phyloP scores from a whole-genome alignment of 192 early-diverging fungal species.

The Backusella parvicylindrica region DNA sequence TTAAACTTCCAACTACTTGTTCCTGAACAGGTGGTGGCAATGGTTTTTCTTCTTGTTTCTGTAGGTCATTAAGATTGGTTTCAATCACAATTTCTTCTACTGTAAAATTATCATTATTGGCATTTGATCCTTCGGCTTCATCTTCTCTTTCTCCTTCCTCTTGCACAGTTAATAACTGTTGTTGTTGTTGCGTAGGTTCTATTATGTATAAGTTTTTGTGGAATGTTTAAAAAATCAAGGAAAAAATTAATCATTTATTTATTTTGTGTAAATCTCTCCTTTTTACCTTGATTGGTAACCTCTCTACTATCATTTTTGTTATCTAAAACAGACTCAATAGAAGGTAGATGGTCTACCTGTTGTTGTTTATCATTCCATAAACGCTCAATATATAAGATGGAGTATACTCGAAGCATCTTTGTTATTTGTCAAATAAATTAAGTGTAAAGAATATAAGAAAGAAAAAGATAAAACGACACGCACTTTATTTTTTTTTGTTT shows the following conservation, averaged over 20 bases:
- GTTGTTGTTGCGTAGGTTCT: background rate
- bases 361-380: background rate
- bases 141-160: background rate
- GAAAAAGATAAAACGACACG: background rate
- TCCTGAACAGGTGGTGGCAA: background rate
- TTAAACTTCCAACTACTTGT: background rate
- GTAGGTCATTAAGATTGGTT: background rate
- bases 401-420: background rate
- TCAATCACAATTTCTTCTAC: background rate
- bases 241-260: background rate
- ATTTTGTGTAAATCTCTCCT: background rate
- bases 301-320: background rate
- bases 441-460: background rate
- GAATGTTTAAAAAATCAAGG: background rate
- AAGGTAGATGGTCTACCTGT: background rate
- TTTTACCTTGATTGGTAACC: background rate
- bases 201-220: background rate
- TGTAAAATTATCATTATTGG: background rate
- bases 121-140: background rate
- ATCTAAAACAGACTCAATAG: background rate
- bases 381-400: background rate
- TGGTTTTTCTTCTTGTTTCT: background rate
- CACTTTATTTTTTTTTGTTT: background rate
- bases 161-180: background rate
- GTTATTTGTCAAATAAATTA: background rate